These are phyloP conservation scores for Amauroascus niger DNA, from an alignment of 2,329 filamentous ascomycete genomes.

Conservation along the genomic window DNA sequence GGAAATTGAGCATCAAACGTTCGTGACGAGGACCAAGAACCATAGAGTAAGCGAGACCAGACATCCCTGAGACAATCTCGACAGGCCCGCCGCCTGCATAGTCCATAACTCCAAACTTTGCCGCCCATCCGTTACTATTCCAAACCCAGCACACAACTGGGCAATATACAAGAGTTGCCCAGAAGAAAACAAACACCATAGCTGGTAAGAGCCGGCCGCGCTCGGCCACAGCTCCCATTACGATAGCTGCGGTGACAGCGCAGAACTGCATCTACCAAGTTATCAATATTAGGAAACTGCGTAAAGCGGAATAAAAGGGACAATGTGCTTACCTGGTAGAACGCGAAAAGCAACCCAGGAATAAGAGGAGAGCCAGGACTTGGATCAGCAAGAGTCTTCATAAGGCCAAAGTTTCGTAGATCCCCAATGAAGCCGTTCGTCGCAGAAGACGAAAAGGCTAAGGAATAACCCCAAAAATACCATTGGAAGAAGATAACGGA, in stretches of 20 bases:
- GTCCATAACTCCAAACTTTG: slow-evolving; percentile 82
- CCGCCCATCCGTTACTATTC: slow-evolving; percentile 91
- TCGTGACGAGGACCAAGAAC: slow-evolving; percentile 92
- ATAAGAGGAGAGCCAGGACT: slow-evolving; percentile 81
- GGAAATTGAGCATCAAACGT: slow-evolving; percentile 99
- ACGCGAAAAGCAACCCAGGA: slow-evolving; percentile 81
- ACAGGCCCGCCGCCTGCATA: slow-evolving; percentile 95
- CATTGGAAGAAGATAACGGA: slow-evolving; percentile 93
- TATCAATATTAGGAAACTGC: neutral
- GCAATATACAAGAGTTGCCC: slow-evolving; percentile 96
- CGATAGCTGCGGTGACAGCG: slow-evolving; percentile 80
- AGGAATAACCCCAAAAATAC: slow-evolving; percentile 98
- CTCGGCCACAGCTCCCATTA: slow-evolving; percentile 86
- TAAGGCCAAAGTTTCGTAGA: slow-evolving; percentile 77
- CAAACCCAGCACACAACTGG: slow-evolving; percentile 94
- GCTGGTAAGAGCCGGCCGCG: slow-evolving; percentile 84
- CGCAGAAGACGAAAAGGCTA: slow-evolving; percentile 74
- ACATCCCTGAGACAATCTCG: slow-evolving; percentile 90
- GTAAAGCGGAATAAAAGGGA: neutral
- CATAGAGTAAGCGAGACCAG: slow-evolving; percentile 89
- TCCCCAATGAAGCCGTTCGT: slow-evolving; percentile 89
- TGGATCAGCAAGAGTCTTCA: slow-evolving; percentile 71
- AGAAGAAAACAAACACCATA: slow-evolving; percentile 93
- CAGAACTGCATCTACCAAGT: slow-evolving; percentile 81
- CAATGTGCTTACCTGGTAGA: slow-evolving; percentile 64